These are phyloP conservation scores for Biancaea sappan DNA, from an alignment of 306 rosid genomes.

Conservation along the genomic window DNA sequence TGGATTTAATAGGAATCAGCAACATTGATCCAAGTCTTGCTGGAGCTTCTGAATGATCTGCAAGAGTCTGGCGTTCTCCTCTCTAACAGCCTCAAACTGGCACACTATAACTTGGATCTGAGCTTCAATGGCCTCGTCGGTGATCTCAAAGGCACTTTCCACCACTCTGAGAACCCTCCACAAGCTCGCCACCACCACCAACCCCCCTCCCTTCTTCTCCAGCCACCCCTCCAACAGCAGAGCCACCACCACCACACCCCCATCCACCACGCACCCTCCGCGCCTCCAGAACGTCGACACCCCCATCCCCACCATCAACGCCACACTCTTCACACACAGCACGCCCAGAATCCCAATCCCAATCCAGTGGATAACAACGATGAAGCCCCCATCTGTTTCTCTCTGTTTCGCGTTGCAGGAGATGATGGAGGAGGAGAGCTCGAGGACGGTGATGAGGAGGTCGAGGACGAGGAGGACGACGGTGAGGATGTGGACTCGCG, in stretches of 20 bases:
- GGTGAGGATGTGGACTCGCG: constrained; percentile 42
- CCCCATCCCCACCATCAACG: constrained; percentile 55
- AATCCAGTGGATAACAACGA: constrained; percentile 56
- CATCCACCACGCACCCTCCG: constrained; percentile 59
- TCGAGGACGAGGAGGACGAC: constrained; percentile 55
- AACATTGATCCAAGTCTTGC: constrained; percentile 46
- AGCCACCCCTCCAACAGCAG: constrained; percentile 56
- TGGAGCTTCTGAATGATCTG: constrained; percentile 47
- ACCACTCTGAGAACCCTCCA: constrained; percentile 80
- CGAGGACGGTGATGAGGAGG: constrained; percentile 64
- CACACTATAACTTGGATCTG: constrained; percentile 55
- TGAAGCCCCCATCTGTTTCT: no score
- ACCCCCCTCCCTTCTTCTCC: constrained; percentile 65
- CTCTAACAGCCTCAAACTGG: constrained; percentile 55
- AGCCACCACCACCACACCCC: constrained; percentile 55
- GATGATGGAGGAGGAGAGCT: constrained; percentile 60
- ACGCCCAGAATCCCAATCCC: constrained; percentile 66
- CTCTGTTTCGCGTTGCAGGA: constrained; percentile 31
- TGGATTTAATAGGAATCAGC: no score
- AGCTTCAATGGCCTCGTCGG: constrained; percentile 79
- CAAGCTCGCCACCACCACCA: constrained; percentile 65
- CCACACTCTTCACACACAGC: constrained; percentile 47
- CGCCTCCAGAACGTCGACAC: constrained; percentile 44
- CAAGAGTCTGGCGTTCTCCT: constrained; percentile 53
- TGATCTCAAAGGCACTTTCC: constrained; percentile 74